These are phyloP conservation scores for Caloboletus firmus DNA, from an alignment of 1,284 basidiomycete species.

Conservation along the genomic window DNA sequence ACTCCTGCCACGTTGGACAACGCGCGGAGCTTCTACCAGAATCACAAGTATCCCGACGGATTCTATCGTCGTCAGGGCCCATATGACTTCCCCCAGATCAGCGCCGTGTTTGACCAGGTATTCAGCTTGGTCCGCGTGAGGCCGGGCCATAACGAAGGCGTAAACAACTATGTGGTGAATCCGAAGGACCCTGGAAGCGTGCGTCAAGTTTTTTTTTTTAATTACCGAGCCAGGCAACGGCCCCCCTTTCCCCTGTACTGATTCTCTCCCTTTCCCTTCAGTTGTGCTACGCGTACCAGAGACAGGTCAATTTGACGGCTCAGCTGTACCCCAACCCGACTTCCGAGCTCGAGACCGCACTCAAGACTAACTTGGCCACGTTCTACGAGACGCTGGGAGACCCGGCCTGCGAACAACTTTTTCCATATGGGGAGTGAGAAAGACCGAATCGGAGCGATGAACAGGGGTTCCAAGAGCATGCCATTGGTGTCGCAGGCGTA, in stretches of 20 bases:
- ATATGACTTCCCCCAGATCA: constrained; percentile 12
- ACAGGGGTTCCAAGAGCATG: neutral
- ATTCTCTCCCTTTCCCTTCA: constrained; percentile 1
- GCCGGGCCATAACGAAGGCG: constrained; percentile 25
- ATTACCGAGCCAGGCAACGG: neutral
- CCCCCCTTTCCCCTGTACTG: neutral
- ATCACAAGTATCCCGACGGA: constrained; percentile 20
- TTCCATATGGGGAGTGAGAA: constrained; percentile 18
- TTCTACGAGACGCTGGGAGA: constrained; percentile 21
- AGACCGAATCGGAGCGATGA: neutral
- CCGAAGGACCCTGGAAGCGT: constrained; percentile 14
- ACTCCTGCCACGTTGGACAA: constrained; percentile 9
- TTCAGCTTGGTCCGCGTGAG: constrained; percentile 4
- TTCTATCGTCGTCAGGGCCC: constrained; percentile 26
- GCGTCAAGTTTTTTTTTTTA: constrained; percentile 1
- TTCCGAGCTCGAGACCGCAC: constrained; percentile 20
- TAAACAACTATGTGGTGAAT: constrained; percentile 20
- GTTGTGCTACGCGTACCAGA: constrained; percentile 24
- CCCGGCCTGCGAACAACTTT: constrained; percentile 20
- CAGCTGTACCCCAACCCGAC: constrained; percentile 24
- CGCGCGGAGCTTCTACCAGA: constrained; percentile 23
- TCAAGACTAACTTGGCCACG: constrained; percentile 27
- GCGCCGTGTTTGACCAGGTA: neutral
- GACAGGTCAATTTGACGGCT: constrained; percentile 23
- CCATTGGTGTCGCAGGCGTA: too few species aligned